These are phyloP conservation scores for Penicillium coffeae DNA, from an alignment of 495 filamentous ascomycete species.

Conservation along the genomic window DNA sequence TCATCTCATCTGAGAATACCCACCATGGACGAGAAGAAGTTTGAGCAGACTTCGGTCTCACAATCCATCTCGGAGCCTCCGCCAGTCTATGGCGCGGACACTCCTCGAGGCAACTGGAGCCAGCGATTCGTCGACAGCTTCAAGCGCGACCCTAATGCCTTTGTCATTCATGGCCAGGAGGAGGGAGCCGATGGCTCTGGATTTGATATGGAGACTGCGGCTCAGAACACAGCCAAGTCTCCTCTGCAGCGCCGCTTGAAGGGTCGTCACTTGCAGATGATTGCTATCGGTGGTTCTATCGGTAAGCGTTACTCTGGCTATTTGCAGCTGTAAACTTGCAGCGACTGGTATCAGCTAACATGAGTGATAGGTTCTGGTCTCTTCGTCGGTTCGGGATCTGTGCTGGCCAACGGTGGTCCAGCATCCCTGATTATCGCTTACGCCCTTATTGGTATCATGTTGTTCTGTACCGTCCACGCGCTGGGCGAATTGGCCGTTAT, in stretches of 20 bases:
- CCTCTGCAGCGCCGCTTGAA: constrained; percentile 74
- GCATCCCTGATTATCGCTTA: constrained; percentile 83
- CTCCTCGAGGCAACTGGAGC: constrained; percentile 28
- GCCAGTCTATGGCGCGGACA: constrained; percentile 37
- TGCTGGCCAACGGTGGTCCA: constrained; percentile 76
- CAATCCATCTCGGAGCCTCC: constrained; percentile 21
- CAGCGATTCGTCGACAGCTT: constrained; percentile 71
- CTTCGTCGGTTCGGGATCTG: constrained; percentile 81
- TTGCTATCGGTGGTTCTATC: constrained; percentile 93
- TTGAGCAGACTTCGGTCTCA: constrained; percentile 23
- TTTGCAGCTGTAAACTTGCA: too few relatives aligned
- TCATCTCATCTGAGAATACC: not conserved
- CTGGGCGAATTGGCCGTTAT: constrained; percentile 89
- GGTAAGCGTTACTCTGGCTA: constrained; percentile 46
- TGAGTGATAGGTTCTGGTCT: constrained; percentile 91
- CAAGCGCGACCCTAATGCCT: constrained; percentile 68
- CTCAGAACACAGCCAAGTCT: constrained; percentile 68
- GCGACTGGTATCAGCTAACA: too few relatives aligned
- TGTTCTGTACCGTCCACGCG: constrained; percentile 88
- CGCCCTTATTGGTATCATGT: constrained; percentile 76
- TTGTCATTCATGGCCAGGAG: constrained; percentile 51
- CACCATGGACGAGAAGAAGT: constrained; percentile 39
- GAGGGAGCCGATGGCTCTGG: constrained; percentile 56
- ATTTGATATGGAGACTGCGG: constrained; percentile 74
- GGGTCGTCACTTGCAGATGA: constrained; percentile 90